Percentiles rank a stretch among this genome's conserved stretches.
Conservation (phyloP, 257 asterid species). For the Solanum virginianum region DNA sequence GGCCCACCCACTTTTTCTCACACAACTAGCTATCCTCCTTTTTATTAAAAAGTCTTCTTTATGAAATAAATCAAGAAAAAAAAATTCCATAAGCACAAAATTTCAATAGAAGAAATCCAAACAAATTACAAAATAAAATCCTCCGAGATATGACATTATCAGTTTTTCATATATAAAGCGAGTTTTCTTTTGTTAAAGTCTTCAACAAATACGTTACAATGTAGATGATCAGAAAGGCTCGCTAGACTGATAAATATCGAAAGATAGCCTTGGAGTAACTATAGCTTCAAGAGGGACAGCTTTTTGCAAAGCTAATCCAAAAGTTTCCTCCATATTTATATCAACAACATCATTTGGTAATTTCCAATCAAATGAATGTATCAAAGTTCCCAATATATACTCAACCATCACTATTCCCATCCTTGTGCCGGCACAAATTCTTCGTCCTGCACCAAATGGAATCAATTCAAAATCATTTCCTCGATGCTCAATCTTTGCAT, state of each 20-base stretch:
- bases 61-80: not conserved
- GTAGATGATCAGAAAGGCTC: not conserved
- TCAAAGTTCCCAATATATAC: conserved; percentile 30
- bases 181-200: not conserved
- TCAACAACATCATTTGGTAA: conserved; percentile 4
- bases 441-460: conserved; percentile 38
- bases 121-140: not conserved
- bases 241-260: conserved; percentile 5
- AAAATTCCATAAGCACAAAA: not conserved
- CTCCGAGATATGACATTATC: not conserved
- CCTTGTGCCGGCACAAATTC: conserved; percentile 38
- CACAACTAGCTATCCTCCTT: not conserved
- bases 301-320: conserved; percentile 43
- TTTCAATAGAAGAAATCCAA: not conserved
- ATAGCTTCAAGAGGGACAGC: conserved; percentile 36
- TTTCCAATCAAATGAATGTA: conserved; percentile 42
- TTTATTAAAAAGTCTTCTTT: not conserved
- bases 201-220: not conserved
- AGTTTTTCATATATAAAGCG: not conserved
- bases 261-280: conserved; percentile 27
- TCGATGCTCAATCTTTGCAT: conserved; percentile 15
- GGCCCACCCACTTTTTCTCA: not conserved
- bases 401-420: conserved; percentile 41
- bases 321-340: conserved; percentile 33
- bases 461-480: conserved; percentile 32